Base-by-base conservation (phyloP, 306 rosid genomes). In the Geum urbanum region DNA sequence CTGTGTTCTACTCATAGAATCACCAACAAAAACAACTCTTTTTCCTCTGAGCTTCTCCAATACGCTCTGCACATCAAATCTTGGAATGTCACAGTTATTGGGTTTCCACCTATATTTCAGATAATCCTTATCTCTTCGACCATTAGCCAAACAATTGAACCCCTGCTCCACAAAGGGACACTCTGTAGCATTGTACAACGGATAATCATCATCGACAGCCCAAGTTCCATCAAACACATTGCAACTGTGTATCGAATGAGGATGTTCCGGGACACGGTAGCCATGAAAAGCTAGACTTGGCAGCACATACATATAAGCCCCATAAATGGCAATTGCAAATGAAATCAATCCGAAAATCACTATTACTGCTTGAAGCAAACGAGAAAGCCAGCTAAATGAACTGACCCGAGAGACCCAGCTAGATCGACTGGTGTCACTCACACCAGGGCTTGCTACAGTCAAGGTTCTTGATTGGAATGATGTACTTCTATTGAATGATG, bases 1-100 rank as follows among this genome's bases (percentile, higher is more conserved):
- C 78, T 91, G 96, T 41, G 97, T 83, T 70, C 97, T 88, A 67
- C 96, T 88, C 92, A 91, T 91, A 10, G 97, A 91, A 88, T 91
- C 97, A 7, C 97, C 97, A 8, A 88, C 91, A 62, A 91, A 91
- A 73, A 88, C 96, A 76, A 91, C 73, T 73, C 91, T 85, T 74
- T 91, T 91, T 65, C 86, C 80, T 61, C 88, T 61, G 40, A 91
- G 67, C 82, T 55, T 82, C 55, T 82, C 92, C 81, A 88, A 76
- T 58, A 83, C 61, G 45, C 60, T 58, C n/a, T 60, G 82, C 67
- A 86, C 88, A 76, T 88, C 58, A 44, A 86, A 72, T 67, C 71
- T 75, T 0, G 86, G 89, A 60, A 88, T 78, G 11, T 85, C 84
- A 76, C 97, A 88, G 64, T 69, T 61, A 70, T 53, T 79, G 1